Evolutionary conservation across 345 rosid species (phyloP).

Genomic region (Conringia planisiliqua): DNA sequence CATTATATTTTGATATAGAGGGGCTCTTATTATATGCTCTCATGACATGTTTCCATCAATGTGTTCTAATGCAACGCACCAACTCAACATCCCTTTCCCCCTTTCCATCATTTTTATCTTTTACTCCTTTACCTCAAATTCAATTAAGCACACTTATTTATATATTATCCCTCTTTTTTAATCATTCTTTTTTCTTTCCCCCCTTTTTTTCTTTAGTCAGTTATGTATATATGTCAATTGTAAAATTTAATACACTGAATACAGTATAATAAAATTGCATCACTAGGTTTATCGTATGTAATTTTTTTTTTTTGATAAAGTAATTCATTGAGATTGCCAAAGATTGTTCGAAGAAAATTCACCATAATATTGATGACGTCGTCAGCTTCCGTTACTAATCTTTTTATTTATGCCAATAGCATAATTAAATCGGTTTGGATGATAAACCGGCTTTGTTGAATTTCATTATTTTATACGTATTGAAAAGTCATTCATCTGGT

Average conservation of each 20-base stretch:
- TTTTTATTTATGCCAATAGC: neutral
- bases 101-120: constrained; percentile 54
- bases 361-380: neutral
- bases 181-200: constrained; percentile 38
- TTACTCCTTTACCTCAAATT: constrained; percentile 21
- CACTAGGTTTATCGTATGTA: neutral
- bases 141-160: constrained; percentile 5
- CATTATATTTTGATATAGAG: constrained; percentile 19
- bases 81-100: constrained; percentile 48
- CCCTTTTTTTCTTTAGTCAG: neutral
- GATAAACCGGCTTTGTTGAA: neutral
- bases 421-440: neutral
- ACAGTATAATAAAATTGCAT: neutral
- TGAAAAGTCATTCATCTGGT: neutral
- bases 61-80: constrained; percentile 54
- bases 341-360: neutral
- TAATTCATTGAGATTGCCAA: neutral
- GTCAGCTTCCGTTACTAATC: neutral
- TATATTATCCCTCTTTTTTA: constrained; percentile 49
- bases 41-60: constrained; percentile 51
- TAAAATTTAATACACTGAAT: neutral
- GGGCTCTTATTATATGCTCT: constrained; percentile 17
- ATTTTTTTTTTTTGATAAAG: neutral
- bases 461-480: neutral
- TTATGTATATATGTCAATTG: neutral